Evolutionary conservation across 2,329 filamentous ascomycete genomes (phyloP), one percentile per base, ranked within the genome.

Genomic region (Triangularia verruculosa): DNA sequence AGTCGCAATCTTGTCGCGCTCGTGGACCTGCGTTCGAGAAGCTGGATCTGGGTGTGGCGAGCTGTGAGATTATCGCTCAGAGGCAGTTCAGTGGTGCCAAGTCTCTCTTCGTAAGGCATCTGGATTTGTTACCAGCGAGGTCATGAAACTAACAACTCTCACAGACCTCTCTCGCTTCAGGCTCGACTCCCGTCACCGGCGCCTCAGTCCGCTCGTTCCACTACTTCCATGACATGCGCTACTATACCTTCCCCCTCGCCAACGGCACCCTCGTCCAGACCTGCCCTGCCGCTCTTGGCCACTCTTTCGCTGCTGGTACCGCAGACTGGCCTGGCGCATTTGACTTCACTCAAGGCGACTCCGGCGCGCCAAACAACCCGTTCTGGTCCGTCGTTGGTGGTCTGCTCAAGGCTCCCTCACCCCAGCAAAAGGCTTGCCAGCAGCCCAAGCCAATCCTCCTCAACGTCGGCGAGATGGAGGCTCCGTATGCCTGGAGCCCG

Each of bases 241-340:
- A 86, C 68, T 94, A 89, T 74, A 82, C 81, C 0, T 95, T 97
- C 72, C 78, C 80, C 11, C 84, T 93, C 4, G 82, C 86, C 2
- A 93, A 96, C 71, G 89, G 90, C 59, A 88, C 86, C 1, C 77
- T 80, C 56, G 90, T 89, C 20, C 82, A 80, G 43, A 96, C 93
- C 0, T 97, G 93, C 71, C 89, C 92, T 15, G 93, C 92, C 0
- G 92, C 92, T 0, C 79, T 97, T 61, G 93, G 93, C 2, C 94
- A 94, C 73, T 92, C 90, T 0, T 97, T 97, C 72, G 93, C 93
- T 0, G 93, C 90, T 3, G 93, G 93, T 20, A 97, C 93, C 0
- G 91, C 91, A 0, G 93, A 97, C 71, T 91, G 93, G 0, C 93
- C 93, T 0, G 93, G 93, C 1, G 86, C 86, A 0, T 95, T 96